A percentile compares a stretch with the other conserved stretches of the same genome.
Conservation (phyloP, 129 eudicot genomes). For the Helichrysum umbraculigerum region DNA sequence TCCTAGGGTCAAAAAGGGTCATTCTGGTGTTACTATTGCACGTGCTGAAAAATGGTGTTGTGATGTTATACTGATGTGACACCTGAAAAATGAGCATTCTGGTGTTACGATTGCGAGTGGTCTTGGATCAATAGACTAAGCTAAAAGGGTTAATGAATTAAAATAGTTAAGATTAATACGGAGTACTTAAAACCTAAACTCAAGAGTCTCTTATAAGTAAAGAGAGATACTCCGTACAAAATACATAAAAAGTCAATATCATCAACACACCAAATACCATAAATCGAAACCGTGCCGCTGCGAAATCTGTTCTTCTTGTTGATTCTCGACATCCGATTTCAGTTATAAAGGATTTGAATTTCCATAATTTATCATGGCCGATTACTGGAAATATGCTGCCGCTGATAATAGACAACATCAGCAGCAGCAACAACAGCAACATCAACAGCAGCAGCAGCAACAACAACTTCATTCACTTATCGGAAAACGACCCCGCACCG, state of each 20-base stretch:
- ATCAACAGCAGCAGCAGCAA: neutral
- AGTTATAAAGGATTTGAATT: neutral
- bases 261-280: neutral
- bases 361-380: slow-evolving; percentile 41
- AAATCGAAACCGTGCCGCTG: slow-evolving; percentile 2
- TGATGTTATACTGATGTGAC: no score
- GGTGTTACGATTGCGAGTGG: no score
- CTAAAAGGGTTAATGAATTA: no score
- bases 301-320: neutral
- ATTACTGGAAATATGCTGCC: slow-evolving; percentile 66
- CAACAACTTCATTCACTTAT: slow-evolving; percentile 40
- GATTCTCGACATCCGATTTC: slow-evolving; percentile 11
- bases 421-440: slow-evolving; percentile 34
- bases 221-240: neutral
- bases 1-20: no score
- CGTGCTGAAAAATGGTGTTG: no score
- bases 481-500: slow-evolving; percentile 75
- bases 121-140: no score
- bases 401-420: slow-evolving; percentile 29
- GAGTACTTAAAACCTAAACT: no score
- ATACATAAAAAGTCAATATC: neutral
- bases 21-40: no score
- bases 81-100: no score
- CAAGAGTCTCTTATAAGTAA: no score
- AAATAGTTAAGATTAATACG: no score